Evolutionary conservation across 1,284 basidiomycete genomes (phyloP), one percentile per base, ranked within the genome.

Genomic region (Wolfiporia cocos): DNA sequence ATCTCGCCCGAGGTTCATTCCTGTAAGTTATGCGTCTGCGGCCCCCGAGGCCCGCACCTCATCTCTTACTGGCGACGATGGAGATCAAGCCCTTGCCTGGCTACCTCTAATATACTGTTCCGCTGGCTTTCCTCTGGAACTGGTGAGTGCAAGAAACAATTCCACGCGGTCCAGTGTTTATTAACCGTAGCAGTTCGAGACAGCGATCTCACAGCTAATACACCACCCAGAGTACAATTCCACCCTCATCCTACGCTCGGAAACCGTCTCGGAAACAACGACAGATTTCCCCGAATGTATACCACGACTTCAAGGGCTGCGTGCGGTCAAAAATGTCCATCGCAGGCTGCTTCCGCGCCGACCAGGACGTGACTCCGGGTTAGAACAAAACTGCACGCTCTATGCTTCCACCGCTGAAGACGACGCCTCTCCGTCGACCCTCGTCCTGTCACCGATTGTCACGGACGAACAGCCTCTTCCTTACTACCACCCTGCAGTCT

Each of bases 151-250:
- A 21, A 28, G 2, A 9, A 11, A 7, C 31, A 12, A 37, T 21
- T 20, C 31, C 31, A 15, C 15, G 31, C 28, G n/a, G 34, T 47
- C 47, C 31, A 11, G 14, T 37, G 22, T 35, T 21, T 34, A 23
- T 29, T 37, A 26, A 24, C 6, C 20, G n/a, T 32, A 30, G 4
- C 45, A 89, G 86, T 89, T 89, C 52, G 74, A 79, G 50, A 55
- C 58, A 2, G 85, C 81, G 0, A 57, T 79, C 21, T 71, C 69
- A 10, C 81, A 86, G 52, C 65, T 90, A 22, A 66, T 90, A 3
- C 72, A 82, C 37, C 86, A 90, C 53, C 88, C 87, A 7, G 87
- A 91, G 55, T 86, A 87, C 60, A 90, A 89, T 55, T 87, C 85
- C 0, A 86, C 86, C 0, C 71, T 90, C 23, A 91, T 92, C 41